Percentiles rank a stretch among this genome's conserved stretches.
Conservation (phyloP, 75 land plant genomes). For the Isoetes taiwanensis region DNA sequence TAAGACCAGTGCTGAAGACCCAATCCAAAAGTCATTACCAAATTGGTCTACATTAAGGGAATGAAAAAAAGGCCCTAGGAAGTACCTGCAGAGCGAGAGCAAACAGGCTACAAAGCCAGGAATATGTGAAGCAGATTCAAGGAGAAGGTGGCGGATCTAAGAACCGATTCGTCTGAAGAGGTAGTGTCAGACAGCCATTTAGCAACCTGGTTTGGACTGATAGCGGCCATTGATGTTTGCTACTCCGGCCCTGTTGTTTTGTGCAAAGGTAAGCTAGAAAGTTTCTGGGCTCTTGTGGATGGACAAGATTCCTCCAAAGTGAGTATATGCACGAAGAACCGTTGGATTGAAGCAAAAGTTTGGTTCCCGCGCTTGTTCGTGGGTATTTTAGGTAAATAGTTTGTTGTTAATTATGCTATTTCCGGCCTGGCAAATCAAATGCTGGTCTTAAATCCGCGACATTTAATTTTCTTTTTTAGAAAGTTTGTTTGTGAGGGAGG, state of each 20-base stretch:
- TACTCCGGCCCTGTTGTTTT: conserved; percentile 13
- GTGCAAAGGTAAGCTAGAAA: too few species aligned
- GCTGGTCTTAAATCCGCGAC: too few species aligned
- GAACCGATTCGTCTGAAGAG: conserved; percentile 21
- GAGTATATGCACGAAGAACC: too few species aligned
- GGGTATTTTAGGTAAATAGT: too few species aligned
- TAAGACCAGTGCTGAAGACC: background rate
- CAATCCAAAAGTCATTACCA: background rate
- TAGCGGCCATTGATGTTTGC: conserved; percentile 1
- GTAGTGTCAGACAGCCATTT: conserved; percentile 35
- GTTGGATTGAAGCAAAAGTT: too few species aligned
- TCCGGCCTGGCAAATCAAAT: too few species aligned
- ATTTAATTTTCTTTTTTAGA: too few species aligned
- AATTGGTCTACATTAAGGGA: background rate
- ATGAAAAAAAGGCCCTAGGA: background rate
- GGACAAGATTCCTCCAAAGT: too few species aligned
- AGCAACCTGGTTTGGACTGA: conserved; percentile 13
- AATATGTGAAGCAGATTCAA: conserved; percentile 34
- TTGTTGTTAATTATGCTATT: too few species aligned
- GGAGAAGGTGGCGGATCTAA: conserved; percentile 32
- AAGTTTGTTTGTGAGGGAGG: too few species aligned
- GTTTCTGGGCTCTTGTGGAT: too few species aligned
- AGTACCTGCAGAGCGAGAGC: conserved; percentile 40
- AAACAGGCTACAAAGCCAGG: conserved; percentile 41
- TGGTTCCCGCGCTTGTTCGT: too few species aligned